phyloP scores from a whole-genome alignment of 495 filamentous ascomycete species.

The Neurospora intermedia region DNA sequence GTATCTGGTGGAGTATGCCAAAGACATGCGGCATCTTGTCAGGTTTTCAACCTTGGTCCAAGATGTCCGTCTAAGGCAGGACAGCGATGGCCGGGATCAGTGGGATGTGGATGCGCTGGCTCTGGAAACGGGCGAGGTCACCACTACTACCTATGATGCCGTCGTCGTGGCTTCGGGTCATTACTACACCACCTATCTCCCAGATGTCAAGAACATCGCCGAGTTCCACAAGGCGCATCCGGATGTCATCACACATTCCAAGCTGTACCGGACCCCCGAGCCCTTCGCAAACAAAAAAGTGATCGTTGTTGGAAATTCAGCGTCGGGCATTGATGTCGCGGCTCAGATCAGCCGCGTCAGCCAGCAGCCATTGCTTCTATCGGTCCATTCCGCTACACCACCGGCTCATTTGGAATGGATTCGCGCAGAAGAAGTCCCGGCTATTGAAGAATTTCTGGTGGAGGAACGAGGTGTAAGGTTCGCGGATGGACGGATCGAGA shows the following conservation, averaged over 20 bases:
- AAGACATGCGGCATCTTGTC: conserved; percentile 43
- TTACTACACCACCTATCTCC: conserved; percentile 62
- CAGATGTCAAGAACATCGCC: conserved; percentile 32
- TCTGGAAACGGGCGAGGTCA: conserved; percentile 25
- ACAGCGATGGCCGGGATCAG: conserved; percentile 21
- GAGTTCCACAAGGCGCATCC: conserved; percentile 50
- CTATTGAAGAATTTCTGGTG: conserved; percentile 31
- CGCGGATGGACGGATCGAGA: conserved; percentile 36
- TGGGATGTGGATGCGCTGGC: conserved; percentile 45
- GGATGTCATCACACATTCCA: conserved; percentile 65
- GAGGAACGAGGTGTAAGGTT: conserved; percentile 27
- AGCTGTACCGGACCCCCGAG: conserved; percentile 56
- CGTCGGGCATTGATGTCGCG: conserved; percentile 73
- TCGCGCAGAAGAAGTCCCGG: conserved; percentile 27
- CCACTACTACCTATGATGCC: conserved; percentile 56
- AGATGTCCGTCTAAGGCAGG: conserved; percentile 20
- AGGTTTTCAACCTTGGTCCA: conserved; percentile 32
- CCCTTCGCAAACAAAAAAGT: conserved; percentile 42
- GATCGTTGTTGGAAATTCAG: conserved; percentile 66
- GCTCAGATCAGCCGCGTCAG: conserved; percentile 52
- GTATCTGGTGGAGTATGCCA: conserved; percentile 67
- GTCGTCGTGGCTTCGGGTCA: conserved; percentile 80
- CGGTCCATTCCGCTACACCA: conserved; percentile 26
- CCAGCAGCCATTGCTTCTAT: conserved; percentile 30
- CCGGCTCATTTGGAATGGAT: conserved; percentile 19